Evolutionary conservation across 805 yeast species (phyloP), one percentile per base, ranked within the genome.

Genomic region (Candida adriatica): DNA sequence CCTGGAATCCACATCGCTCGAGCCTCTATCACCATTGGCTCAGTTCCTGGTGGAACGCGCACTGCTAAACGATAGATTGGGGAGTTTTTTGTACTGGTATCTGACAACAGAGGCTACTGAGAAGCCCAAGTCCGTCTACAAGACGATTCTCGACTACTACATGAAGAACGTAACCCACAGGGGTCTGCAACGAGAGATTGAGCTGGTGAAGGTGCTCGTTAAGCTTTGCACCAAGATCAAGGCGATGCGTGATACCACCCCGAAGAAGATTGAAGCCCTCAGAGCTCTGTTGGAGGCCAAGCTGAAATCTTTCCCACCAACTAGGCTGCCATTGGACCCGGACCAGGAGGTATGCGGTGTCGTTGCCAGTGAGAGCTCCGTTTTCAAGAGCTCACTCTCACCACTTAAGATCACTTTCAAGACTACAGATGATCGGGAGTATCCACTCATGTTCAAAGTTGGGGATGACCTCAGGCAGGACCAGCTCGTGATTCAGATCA

Each of bases 381-480:
- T 92, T 5, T 92, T 92, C 62, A 94, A 92, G 54, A 80, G 94
- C 39, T 83, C 95, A 16, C 64, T 92, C 49, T 77, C 90, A 6
- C 99, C 99, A 1, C 62, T 92, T 33, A 86, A 87, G 51, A 69
- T 92, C 27, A 72, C 86, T 0, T 79, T 92, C 53, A 76, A 70
- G 44, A 79, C 92, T 2, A 53, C 49, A 2, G 58, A 58, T 8
- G 72, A 69, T 2, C 58, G 53, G 0, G 62, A 59, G 32, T 92
- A 86, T 54, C 76, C 94, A 6, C 61, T 92, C 22, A 90, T 92
- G 81, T 90, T 86, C 60, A 92, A 92, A 56, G 82, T 83, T 30
- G 99, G 99, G 10, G 99, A 64, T 55, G 98, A 92, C 53, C 64
- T 92, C 30, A 66, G 97, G 38, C 99, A 92, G 56, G 99, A 92